These are phyloP conservation scores for Pisolithus thermaeus DNA, from an alignment of 1,284 basidiomycete genomes.

Conservation along the genomic window DNA sequence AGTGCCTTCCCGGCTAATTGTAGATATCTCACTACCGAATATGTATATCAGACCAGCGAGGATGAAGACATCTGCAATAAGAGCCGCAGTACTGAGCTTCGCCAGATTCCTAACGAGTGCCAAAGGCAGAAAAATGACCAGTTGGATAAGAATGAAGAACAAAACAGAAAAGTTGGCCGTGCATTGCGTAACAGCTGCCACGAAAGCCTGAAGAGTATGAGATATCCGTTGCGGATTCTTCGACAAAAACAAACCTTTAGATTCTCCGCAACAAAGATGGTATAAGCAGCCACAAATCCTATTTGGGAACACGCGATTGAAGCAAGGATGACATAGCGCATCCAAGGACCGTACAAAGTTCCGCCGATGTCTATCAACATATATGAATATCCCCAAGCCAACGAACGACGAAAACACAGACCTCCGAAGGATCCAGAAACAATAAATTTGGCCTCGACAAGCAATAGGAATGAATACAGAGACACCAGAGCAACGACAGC, in stretches of 20 bases:
- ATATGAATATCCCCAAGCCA: conserved; percentile 4
- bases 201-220: conserved; percentile 54
- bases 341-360: conserved; percentile 84
- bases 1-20: conserved; percentile 63
- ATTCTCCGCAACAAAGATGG: conserved; percentile 95
- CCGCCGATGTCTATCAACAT: conserved; percentile 81
- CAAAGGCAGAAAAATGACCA: conserved; percentile 83
- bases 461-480: conserved; percentile 89
- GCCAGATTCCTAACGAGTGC: conserved; percentile 86
- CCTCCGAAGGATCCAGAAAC: conserved; percentile 93
- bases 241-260: conserved; percentile 45
- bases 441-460: conserved; percentile 85
- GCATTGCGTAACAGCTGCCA: conserved; percentile 83
- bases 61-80: conserved; percentile 95
- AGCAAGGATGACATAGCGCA: conserved; percentile 84
- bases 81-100: conserved; percentile 88
- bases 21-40: conserved; percentile 70
- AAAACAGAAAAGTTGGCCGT: conserved; percentile 62
- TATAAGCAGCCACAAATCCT: conserved; percentile 87
- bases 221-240: not conserved
- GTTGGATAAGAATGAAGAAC: conserved; percentile 81
- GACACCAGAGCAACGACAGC: conserved; percentile 84
- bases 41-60: conserved; percentile 86
- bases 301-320: conserved; percentile 91
- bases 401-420: conserved; percentile 27